These are phyloP conservation scores for Chlamydomonas reinhardtii DNA, from an alignment of 163 green algal species.

Conservation along the genomic window DNA sequence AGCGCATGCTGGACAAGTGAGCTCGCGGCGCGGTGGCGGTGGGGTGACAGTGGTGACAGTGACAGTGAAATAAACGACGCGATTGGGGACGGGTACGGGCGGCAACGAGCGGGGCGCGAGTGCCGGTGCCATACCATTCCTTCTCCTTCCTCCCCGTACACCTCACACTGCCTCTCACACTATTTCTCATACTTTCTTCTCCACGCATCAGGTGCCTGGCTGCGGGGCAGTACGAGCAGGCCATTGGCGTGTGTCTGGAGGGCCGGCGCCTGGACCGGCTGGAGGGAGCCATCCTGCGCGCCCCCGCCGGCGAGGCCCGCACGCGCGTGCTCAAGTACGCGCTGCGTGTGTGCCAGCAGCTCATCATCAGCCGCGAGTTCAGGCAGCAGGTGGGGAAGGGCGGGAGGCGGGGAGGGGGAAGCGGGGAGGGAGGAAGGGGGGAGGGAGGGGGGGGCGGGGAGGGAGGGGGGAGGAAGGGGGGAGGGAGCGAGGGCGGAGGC, in stretches of 20 bases:
- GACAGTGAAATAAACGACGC: no score
- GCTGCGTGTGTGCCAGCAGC: conserved; percentile 84
- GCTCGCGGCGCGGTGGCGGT: neutral
- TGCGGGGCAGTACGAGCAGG: conserved; percentile 92
- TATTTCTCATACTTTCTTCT: no score
- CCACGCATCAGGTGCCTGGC: conserved; percentile 79
- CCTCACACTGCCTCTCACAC: no score
- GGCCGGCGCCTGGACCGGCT: conserved; percentile 91
- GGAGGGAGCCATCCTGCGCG: conserved; percentile 68
- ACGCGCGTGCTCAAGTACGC: conserved; percentile 84
- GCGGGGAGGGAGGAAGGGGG: neutral
- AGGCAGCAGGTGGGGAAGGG: conserved; percentile 81
- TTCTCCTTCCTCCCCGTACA: no score
- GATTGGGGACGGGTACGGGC: no score
- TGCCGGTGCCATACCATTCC: no score
- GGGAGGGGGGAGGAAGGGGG: neutral
- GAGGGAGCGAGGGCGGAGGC: no score
- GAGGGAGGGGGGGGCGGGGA: neutral
- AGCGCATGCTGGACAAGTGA: conserved; percentile 92
- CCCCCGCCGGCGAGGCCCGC: conserved; percentile 28
- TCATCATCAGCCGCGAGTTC: conserved; percentile 89
- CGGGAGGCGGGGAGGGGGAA: neutral
- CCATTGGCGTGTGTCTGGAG: conserved; percentile 96
- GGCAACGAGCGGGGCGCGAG: no score
- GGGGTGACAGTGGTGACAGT: neutral